Conservation (phyloP, 257 asterid genomes). For the Gentiana macrophylla region DNA sequence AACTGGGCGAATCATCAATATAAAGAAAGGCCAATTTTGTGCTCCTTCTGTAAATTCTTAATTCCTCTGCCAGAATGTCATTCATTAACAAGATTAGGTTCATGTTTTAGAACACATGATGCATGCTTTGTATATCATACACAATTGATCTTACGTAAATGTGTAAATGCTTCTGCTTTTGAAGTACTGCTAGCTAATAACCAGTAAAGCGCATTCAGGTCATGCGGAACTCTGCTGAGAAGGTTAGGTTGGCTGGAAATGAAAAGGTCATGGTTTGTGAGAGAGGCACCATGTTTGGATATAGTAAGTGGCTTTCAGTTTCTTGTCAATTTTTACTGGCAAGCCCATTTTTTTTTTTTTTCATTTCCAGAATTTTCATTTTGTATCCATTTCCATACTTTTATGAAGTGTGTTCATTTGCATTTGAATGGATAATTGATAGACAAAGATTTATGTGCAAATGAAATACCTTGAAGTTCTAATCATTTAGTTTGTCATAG, state of each 20-base stretch:
- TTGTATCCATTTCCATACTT: too few relatives aligned
- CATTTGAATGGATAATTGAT: too few relatives aligned
- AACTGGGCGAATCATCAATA: conserved; percentile 78
- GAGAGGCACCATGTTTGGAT: conserved; percentile 99
- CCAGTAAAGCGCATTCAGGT: conserved; percentile 40
- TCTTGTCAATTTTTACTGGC: background rate
- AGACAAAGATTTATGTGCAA: too few relatives aligned
- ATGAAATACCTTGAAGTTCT: too few relatives aligned
- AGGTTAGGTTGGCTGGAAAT: conserved; percentile 89
- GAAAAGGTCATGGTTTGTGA: conserved; percentile 97
- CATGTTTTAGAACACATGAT: background rate
- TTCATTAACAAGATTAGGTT: background rate
- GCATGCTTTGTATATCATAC: too few relatives aligned
- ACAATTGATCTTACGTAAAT: background rate
- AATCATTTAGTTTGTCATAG: too few relatives aligned
- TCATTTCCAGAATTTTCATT: too few relatives aligned
- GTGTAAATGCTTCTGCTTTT: background rate
- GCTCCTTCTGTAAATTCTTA: conserved; percentile 58
- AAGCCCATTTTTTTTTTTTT: too few relatives aligned
- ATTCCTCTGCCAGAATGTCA: background rate
- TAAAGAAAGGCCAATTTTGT: conserved; percentile 93
- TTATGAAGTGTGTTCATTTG: too few relatives aligned
- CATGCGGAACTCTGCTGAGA: conserved; percentile 89
- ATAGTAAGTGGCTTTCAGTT: conserved; percentile 41
- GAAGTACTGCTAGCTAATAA: background rate